A percentile compares a stretch with the other conserved stretches of the same genome.
phyloP scores from a whole-genome alignment of 805 yeast species.

The Wickerhamiella bombiphila region DNA sequence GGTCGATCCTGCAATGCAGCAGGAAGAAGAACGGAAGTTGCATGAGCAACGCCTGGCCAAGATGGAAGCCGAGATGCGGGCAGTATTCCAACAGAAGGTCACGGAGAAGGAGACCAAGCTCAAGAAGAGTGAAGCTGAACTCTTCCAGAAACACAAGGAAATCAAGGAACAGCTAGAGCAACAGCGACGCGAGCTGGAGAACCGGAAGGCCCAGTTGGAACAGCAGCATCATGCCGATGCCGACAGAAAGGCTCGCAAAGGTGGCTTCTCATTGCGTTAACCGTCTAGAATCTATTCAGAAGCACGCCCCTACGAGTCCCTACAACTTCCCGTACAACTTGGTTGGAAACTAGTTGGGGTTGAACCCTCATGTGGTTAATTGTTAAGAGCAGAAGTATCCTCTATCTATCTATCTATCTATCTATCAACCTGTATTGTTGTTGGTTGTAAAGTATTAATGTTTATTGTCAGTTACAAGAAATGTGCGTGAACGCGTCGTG shows the following conservation, averaged over 20 bases:
- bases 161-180: slow-evolving; percentile 87
- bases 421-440: too few relatives aligned
- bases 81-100: slow-evolving; percentile 91
- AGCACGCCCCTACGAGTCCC: too few relatives aligned
- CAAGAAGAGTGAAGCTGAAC: slow-evolving; percentile 91
- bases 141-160: slow-evolving; percentile 89
- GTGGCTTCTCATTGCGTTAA: slow-evolving; percentile 1
- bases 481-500: too few relatives aligned
- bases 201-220: slow-evolving; percentile 62
- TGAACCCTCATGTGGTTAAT: too few relatives aligned
- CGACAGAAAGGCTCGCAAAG: background rate
- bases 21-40: slow-evolving; percentile 81
- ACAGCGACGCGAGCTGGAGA: slow-evolving; percentile 82
- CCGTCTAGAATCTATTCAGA: background rate
- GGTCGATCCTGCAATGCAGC: slow-evolving; percentile 82
- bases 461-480: too few relatives aligned
- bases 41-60: slow-evolving; percentile 89
- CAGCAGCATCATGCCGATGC: slow-evolving; percentile 6
- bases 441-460: too few relatives aligned
- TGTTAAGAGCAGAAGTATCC: too few relatives aligned
- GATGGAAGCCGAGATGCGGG: slow-evolving; percentile 93
- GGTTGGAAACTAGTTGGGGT: too few relatives aligned
- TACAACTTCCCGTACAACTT: too few relatives aligned
- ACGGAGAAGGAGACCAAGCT: slow-evolving; percentile 92
- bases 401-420: too few relatives aligned